Base-by-base conservation (phyloP, 75 land plant species). In the Isoetes taiwanensis region DNA sequence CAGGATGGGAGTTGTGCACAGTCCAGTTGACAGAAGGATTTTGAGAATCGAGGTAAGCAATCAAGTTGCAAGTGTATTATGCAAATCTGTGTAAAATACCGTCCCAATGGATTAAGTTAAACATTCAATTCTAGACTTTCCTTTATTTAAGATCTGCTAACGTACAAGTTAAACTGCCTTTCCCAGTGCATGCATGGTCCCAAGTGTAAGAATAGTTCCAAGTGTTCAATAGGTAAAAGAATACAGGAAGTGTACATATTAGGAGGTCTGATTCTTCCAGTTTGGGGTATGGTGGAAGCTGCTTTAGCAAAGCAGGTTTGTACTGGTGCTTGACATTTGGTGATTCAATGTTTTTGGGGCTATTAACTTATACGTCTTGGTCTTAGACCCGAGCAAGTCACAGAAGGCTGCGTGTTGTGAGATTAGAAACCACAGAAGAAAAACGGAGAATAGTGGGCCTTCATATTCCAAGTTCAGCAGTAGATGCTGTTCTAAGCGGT, bases 121-220 rank as follows among this genome's bases (percentile, higher is more conserved):
- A n/a, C n/a, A n/a, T n/a, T n/a, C n/a, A n/a, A n/a, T n/a, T n/a
- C n/a, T n/a, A n/a, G n/a, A n/a, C n/a, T n/a, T n/a, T n/a, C n/a
- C n/a, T n/a, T n/a, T n/a, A n/a, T n/a, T n/a, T n/a, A n/a, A n/a
- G n/a, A n/a, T n/a, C n/a, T n/a, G n/a, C n/a, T n/a, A n/a, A n/a
- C n/a, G n/a, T n/a, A n/a, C n/a, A n/a, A n/a, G n/a, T 0, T 6
- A 2, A 53, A 58, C n/a, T 17, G n/a, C 3, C 27, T 25, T 19
- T 20, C 25, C 6, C n/a, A 93, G 98, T 93, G 98, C 63, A 84
- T 87, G 95, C 98, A 93, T 70, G 96, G 98, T 12, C 96, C 89
- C 10, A 87, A 88, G 33, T 93, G 98, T 41, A 93, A 93, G 72
- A 56, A 68, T 39, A 89, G 90, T 14, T 52, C 64, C 56, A 71